Conservation (phyloP, 2,329 filamentous ascomycete species). For the Cladosporium colombiae region DNA sequence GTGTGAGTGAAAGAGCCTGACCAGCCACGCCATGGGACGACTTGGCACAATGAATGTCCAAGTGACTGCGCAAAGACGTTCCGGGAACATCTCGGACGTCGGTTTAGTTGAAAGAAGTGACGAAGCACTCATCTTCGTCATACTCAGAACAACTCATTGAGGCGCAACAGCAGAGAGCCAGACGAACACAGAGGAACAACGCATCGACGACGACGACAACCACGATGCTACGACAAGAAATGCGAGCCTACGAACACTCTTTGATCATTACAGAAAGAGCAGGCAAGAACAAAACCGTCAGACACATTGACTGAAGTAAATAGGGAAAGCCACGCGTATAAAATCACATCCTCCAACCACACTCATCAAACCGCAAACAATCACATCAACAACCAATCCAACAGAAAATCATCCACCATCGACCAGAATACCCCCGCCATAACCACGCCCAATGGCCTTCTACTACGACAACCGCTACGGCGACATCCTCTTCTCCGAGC, state of each 20-base stretch:
- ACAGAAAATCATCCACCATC: background rate
- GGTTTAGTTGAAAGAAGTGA: background rate
- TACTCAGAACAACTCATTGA: background rate
- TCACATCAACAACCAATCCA: background rate
- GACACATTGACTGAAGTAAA: background rate
- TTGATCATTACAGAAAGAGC: too few relatives aligned
- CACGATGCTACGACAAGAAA: background rate
- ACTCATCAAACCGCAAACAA: too few relatives aligned
- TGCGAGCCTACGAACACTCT: too few relatives aligned
- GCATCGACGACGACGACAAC: background rate
- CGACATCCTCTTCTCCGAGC: background rate
- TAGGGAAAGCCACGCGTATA: background rate
- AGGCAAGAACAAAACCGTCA: too few relatives aligned
- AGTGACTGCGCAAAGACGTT: background rate
- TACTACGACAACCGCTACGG: background rate
- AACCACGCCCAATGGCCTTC: background rate
- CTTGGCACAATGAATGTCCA: background rate
- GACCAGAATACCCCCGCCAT: background rate
- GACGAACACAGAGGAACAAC: rapidly evolving
- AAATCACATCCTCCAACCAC: too few relatives aligned
- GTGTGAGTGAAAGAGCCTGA: background rate
- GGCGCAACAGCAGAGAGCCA: background rate
- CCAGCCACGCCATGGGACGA: background rate
- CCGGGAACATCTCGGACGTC: rapidly evolving
- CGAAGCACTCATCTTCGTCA: background rate